Evolutionary conservation across 106 monocot genomes (phyloP).

Genomic region (Dactylorhiza incarnata): DNA sequence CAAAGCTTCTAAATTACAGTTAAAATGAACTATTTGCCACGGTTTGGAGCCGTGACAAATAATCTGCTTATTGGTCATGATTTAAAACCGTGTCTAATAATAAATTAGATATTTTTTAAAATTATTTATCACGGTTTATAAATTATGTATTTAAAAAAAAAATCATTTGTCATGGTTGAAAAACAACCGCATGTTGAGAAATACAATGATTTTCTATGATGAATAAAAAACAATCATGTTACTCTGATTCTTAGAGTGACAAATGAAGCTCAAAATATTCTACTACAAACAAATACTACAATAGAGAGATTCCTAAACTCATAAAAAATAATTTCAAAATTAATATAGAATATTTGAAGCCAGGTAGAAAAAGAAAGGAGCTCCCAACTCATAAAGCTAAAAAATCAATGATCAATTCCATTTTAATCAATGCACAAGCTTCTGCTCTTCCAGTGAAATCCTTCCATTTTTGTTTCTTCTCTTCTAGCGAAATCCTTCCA

Average conservation of each 20-base stretch:
- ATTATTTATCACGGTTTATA: too few relatives aligned
- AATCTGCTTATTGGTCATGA: too few relatives aligned
- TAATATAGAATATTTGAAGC: background rate
- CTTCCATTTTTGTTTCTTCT: too few relatives aligned
- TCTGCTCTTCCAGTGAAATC: background rate
- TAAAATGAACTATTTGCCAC: too few relatives aligned
- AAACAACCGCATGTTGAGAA: too few relatives aligned
- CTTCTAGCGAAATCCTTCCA: too few relatives aligned
- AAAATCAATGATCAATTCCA: background rate
- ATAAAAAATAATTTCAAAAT: background rate
- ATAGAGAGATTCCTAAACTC: background rate
- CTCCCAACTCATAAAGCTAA: background rate
- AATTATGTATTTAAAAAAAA: too few relatives aligned
- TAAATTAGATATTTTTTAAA: too few relatives aligned
- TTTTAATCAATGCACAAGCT: background rate
- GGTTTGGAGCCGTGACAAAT: too few relatives aligned
- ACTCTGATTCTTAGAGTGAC: background rate
- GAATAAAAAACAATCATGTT: background rate
- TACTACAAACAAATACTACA: background rate
- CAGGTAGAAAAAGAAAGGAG: background rate
- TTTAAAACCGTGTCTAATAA: too few relatives aligned
- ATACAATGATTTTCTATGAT: background rate
- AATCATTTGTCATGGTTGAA: too few relatives aligned
- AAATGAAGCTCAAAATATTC: background rate
- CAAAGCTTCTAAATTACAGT: too few relatives aligned